phyloP scores from a whole-genome alignment of 257 asterid species.

The Mitragyna speciosa region DNA sequence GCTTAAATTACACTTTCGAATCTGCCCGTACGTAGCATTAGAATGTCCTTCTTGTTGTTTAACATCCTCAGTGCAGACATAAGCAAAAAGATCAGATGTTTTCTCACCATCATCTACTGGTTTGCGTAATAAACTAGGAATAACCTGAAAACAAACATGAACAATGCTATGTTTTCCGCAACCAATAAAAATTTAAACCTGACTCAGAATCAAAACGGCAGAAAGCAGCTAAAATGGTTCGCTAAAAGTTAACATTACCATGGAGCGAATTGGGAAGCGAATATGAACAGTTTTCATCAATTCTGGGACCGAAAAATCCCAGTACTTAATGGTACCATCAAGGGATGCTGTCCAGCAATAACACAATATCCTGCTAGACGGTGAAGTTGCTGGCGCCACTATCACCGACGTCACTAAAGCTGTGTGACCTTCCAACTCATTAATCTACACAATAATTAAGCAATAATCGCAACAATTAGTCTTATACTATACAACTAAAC shows the following conservation, averaged over 20 bases:
- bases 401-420: constrained; percentile 78
- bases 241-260: constrained; percentile 42
- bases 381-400: constrained; percentile 62
- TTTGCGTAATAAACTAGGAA: constrained; percentile 60
- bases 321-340: constrained; percentile 81
- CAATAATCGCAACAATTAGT: not conserved
- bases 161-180: not conserved
- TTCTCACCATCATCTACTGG: constrained; percentile 38
- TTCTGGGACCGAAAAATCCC: constrained; percentile 83
- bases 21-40: constrained; percentile 36
- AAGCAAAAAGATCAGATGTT: constrained; percentile 53
- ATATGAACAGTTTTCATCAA: constrained; percentile 58
- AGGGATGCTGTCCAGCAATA: constrained; percentile 91
- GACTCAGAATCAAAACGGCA: not conserved
- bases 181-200: not conserved
- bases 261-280: constrained; percentile 61
- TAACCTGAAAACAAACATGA: constrained; percentile 51
- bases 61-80: constrained; percentile 36
- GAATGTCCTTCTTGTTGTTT: constrained; percentile 27
- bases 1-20: constrained; percentile 68
- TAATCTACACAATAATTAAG: constrained; percentile 36
- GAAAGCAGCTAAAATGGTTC: not conserved
- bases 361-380: constrained; percentile 49
- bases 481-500: too few species aligned
- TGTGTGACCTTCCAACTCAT: constrained; percentile 83